Evolutionary conservation across 2,329 filamentous ascomycete species (phyloP).

Genomic region (Keithomyces neogunnii): DNA sequence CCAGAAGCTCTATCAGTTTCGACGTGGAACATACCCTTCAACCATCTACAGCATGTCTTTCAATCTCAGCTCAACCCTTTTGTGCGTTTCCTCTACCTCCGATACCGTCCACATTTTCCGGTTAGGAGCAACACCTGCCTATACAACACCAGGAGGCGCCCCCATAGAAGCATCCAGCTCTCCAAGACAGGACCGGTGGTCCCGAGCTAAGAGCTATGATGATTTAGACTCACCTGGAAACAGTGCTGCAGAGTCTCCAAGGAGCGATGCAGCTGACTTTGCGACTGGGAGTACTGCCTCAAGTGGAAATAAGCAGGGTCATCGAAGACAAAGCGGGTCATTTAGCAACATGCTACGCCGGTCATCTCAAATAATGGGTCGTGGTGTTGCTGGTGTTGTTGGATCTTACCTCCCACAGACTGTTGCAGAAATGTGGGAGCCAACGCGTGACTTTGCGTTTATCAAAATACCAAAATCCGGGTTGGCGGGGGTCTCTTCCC

Average conservation of each 20-base stretch:
- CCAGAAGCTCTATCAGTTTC: conserved; percentile 92
- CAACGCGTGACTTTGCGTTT: conserved; percentile 88
- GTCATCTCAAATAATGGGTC: conserved; percentile 89
- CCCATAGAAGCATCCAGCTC: conserved; percentile 32
- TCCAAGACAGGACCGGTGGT: conserved; percentile 42
- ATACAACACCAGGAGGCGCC: conserved; percentile 24
- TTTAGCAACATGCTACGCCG: conserved; percentile 87
- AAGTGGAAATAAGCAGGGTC: conserved; percentile 17
- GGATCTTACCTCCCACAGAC: conserved; percentile 88
- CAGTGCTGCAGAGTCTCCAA: conserved; percentile 45
- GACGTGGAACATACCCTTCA: conserved; percentile 88
- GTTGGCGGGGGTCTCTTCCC: conserved; percentile 10
- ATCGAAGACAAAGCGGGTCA: conserved; percentile 58
- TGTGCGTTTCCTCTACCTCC: conserved; percentile 92
- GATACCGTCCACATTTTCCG: conserved; percentile 97
- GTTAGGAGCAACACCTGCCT: conserved; percentile 44
- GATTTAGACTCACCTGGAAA: conserved; percentile 26
- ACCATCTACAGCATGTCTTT: conserved; percentile 99
- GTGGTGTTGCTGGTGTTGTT: conserved; percentile 78
- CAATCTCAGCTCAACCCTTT: conserved; percentile 83
- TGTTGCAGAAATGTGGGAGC: conserved; percentile 97
- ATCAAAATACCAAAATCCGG: conserved; percentile 73
- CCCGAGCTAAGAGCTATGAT: conserved; percentile 44
- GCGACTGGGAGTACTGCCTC: conserved; percentile 16
- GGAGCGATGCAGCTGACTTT: conserved; percentile 37